Evolutionary conservation across 2,329 filamentous ascomycete species (phyloP), one percentile per base, ranked within the genome.

Genomic region (Pyrenochaeta sp.): DNA sequence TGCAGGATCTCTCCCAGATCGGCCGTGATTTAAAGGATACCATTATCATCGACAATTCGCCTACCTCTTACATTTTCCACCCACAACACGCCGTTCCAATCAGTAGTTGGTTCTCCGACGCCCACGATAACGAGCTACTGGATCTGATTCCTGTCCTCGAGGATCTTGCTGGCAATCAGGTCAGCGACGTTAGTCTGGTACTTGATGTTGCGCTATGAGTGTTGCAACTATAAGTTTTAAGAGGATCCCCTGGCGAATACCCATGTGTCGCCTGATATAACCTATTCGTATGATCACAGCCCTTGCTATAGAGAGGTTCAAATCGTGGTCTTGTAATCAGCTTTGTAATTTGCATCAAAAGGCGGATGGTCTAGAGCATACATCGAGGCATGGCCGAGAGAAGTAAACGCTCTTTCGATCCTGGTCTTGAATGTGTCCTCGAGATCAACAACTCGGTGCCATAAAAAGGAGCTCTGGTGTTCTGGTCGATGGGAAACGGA

Each of bases 31-130:
- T 99, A 51, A 91, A 92, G 77, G 94, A 99, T 74, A 99, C 94
- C 17, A 99, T 99, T 74, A 99, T 99, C 76, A 99, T 99, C 72
- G 95, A 99, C 81, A 99, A 99, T 79, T 98, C 95, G 41, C 95
- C 95, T 2, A 99, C 95, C 4, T 98, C 94, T 11, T 99, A 99
- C 81, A 98, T 99, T 70, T 99, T 99, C 85, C 95, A 99, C 75
- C 95, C 95, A 20, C 94, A 99, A 81, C 95, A 99, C 76, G 95
- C 95, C 56, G 94, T 99, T 44, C 95, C 95, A 21, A 99, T 99
- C 80, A 97, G 93, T 85, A 98, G 94, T 83, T 99, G 95, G 95
- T 99, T 99, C 81, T 97, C 93, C 64, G 95, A 99, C 79, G 95
- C 95, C 58, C 95, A 99, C 78, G 95, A 99, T 81, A 99, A 99